These are phyloP conservation scores for Candida krabiensis DNA, from an alignment of 805 yeast species.

Conservation along the genomic window DNA sequence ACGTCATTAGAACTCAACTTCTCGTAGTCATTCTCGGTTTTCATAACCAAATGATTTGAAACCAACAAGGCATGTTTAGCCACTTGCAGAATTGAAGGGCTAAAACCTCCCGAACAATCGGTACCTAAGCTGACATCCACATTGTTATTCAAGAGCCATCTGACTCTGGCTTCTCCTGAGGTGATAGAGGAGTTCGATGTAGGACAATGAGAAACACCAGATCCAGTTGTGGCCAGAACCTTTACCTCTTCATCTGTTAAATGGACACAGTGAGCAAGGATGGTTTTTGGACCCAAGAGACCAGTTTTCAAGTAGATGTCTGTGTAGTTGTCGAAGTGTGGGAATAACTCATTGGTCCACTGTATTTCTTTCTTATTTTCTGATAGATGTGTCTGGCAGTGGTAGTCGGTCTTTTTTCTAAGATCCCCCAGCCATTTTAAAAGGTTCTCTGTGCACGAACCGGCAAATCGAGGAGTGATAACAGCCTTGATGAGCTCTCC, in stretches of 20 bases:
- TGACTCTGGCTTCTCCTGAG: constrained; percentile 86
- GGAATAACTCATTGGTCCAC: constrained; percentile 72
- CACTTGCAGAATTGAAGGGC: constrained; percentile 61
- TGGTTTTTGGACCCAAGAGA: constrained; percentile 63
- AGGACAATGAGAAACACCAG: constrained; percentile 93
- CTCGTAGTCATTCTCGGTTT: constrained; percentile 40
- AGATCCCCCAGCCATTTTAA: constrained; percentile 63
- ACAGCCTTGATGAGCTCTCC: constrained; percentile 65
- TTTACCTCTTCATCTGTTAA: constrained; percentile 62
- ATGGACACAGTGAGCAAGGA: constrained; percentile 89
- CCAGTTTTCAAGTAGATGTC: constrained; percentile 70
- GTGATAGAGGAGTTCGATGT: constrained; percentile 84
- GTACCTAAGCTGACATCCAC: constrained; percentile 82
- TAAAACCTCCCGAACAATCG: constrained; percentile 76
- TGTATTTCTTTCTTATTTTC: constrained; percentile 77
- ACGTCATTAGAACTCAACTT: constrained; percentile 70
- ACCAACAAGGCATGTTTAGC: constrained; percentile 73
- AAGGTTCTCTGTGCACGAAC: constrained; percentile 69
- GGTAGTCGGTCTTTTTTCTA: constrained; percentile 48
- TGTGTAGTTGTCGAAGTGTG: constrained; percentile 66
- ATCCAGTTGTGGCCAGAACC: constrained; percentile 49
- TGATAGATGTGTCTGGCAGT: constrained; percentile 87
- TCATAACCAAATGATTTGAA: constrained; percentile 70
- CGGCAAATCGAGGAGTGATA: constrained; percentile 92
- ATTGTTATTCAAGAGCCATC: constrained; percentile 60